phyloP scores from a whole-genome alignment of 2,329 filamentous ascomycete genomes.

The Aspergillus clavatus region DNA sequence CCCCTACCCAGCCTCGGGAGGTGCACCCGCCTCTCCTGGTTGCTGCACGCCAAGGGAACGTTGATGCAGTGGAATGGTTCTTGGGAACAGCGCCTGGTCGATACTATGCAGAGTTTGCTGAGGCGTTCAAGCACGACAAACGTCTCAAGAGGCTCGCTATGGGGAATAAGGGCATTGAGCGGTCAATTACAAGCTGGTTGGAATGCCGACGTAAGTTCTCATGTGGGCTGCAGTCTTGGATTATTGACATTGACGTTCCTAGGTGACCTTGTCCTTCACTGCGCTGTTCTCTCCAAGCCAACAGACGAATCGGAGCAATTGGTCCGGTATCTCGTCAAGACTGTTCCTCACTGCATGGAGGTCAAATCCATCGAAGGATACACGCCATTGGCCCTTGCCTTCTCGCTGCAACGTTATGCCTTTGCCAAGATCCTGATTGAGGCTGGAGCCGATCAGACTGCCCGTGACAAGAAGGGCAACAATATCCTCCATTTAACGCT shows the following conservation, averaged over 20 bases:
- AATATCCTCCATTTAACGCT: constrained; percentile 65
- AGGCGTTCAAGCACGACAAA: constrained; percentile 56
- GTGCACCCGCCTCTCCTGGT: not conserved
- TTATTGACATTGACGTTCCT: not conserved
- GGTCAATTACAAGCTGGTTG: constrained; percentile 51
- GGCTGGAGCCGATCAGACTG: constrained; percentile 65
- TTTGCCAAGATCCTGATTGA: constrained; percentile 56
- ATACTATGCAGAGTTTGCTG: constrained; percentile 65
- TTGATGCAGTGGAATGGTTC: constrained; percentile 74
- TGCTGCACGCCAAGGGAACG: constrained; percentile 36
- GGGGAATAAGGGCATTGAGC: constrained; percentile 57
- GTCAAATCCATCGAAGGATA: constrained; percentile 43
- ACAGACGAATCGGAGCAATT: constrained; percentile 47
- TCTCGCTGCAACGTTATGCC: constrained; percentile 38
- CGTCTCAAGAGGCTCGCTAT: constrained; percentile 26
- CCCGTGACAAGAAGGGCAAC: constrained; percentile 55
- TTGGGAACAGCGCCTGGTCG: constrained; percentile 64
- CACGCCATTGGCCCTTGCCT: constrained; percentile 67
- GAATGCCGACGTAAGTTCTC: constrained; percentile 46
- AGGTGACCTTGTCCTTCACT: constrained; percentile 58
- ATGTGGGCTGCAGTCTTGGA: too few relatives aligned
- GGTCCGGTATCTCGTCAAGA: constrained; percentile 62
- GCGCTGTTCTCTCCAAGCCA: constrained; percentile 51
- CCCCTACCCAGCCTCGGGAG: not conserved
- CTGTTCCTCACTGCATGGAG: constrained; percentile 59